Evolutionary conservation across 108 stramenopile genomes (phyloP), one percentile per base, ranked within the genome.

Genomic region (Aurantiochytrium sp.): DNA sequence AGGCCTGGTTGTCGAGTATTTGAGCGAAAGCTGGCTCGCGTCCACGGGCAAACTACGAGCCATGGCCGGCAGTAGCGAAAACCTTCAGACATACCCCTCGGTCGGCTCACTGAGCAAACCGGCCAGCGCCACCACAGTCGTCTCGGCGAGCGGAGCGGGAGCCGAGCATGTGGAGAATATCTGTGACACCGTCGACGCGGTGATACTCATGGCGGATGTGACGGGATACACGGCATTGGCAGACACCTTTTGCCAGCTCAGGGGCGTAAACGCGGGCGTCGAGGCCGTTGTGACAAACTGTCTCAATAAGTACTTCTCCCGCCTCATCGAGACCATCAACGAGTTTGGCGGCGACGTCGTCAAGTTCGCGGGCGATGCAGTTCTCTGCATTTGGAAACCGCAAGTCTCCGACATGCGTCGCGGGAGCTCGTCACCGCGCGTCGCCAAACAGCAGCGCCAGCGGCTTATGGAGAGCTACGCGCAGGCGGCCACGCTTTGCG

Each of bases 281-380:
- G 76, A 83, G 8, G 94, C 94, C 28, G 92, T 91, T 44, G 92
- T 94, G 60, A 93, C 94, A 0, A 87, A 90, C 44, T 73, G 89
- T 28, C 92, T 94, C 87, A 93, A 95, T 89, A 76, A 60, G 12
- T 93, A 93, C 73, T 89, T 95, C 14, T 73, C 89, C 21, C 90
- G 89, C 5, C 92, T 95, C 91, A 92, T 93, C 10, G 89, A 83
- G 44, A 91, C 90, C 88, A 91, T 95, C 47, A 89, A 93, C 72
- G 90, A 90, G 28, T 93, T 91, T 87, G 92, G 94, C 71, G 94
- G 94, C 14, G 94, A 95, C 90, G 93, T 95, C 4, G 87, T 95
- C 43, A 95, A 94, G 92, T 95, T 94, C 88, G 94, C 94, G 12
- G 94, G 94, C 25, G 94, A 95, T 88, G 94, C 94, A 16, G 59